A percentile compares a stretch with the other conserved stretches of the same genome.
These are phyloP conservation scores for Verticillium nonalfalfae DNA, from an alignment of 2,329 filamentous ascomycete species.

Conservation along the genomic window DNA sequence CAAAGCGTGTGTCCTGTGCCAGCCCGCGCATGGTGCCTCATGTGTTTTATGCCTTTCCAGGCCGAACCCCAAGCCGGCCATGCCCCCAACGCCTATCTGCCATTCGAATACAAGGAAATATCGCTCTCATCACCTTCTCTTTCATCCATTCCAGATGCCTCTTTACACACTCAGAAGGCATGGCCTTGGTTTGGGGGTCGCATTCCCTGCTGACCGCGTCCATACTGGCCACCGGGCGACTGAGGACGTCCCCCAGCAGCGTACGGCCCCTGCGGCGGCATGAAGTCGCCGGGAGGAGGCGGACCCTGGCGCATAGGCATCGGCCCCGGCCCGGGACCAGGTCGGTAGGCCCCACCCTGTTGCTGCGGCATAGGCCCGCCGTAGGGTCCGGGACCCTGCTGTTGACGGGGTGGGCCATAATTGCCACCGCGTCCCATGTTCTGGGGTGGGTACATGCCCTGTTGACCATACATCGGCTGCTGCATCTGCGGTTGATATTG, in stretches of 20 bases:
- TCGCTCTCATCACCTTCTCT: not conserved
- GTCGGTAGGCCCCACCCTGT: constrained; percentile 6
- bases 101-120: not conserved
- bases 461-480: constrained; percentile 20
- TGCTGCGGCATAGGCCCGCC: constrained; percentile 4
- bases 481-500: constrained; percentile 21
- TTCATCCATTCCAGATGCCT: not conserved
- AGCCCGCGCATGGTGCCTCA: not conserved
- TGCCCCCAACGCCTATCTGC: not conserved
- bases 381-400: constrained; percentile 2
- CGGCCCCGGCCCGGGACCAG: not conserved
- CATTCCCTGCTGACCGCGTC: constrained; percentile 6
- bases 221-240: constrained; percentile 2
- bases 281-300: constrained; percentile 16
- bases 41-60: not conserved
- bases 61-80: not conserved
- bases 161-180: constrained; percentile 10
- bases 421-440: constrained; percentile 3
- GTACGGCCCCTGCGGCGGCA: constrained; percentile 24
- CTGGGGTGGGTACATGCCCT: constrained; percentile 20
- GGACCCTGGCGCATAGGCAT: constrained; percentile 20
- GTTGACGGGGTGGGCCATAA: constrained; percentile 1
- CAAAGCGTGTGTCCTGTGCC: not conserved
- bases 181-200: constrained; percentile 26
- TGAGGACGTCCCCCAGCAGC: constrained; percentile 8